These are phyloP conservation scores for Xanthoparmelia taractica DNA, from an alignment of 495 filamentous ascomycete genomes.

Conservation along the genomic window DNA sequence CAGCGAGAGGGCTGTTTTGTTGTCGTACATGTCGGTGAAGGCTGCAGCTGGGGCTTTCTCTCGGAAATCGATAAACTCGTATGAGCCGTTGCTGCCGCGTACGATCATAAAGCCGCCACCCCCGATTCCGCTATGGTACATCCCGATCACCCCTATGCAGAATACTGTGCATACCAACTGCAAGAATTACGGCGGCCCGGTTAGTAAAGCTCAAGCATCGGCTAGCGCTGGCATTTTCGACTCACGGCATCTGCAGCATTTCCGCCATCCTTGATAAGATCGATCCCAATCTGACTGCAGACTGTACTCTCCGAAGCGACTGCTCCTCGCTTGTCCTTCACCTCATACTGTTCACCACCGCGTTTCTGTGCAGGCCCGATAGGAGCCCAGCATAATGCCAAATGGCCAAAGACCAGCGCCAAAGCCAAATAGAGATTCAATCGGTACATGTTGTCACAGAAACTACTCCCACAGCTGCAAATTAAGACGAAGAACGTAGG, in stretches of 20 bases:
- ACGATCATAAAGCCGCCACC: constrained; percentile 84
- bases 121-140: constrained; percentile 84
- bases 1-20: constrained; percentile 41
- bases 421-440: neutral
- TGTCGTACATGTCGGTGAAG: constrained; percentile 70
- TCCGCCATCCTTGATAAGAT: constrained; percentile 60
- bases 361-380: neutral
- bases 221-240: constrained; percentile 3
- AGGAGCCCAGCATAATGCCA: neutral
- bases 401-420: neutral
- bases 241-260: constrained; percentile 67
- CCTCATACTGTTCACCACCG: constrained; percentile 16
- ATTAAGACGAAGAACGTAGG: neutral
- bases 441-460: neutral
- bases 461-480: neutral
- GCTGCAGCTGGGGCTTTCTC: constrained; percentile 77
- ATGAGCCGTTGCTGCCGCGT: constrained; percentile 47
- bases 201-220: neutral
- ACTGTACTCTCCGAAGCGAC: constrained; percentile 71
- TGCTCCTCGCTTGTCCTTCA: constrained; percentile 51
- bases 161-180: constrained; percentile 62
- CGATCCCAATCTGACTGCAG: constrained; percentile 69
- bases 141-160: constrained; percentile 69
- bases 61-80: constrained; percentile 72
- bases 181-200: neutral